Base-by-base conservation (phyloP, 805 yeast genomes). In the Saccharomyces jurei region DNA sequence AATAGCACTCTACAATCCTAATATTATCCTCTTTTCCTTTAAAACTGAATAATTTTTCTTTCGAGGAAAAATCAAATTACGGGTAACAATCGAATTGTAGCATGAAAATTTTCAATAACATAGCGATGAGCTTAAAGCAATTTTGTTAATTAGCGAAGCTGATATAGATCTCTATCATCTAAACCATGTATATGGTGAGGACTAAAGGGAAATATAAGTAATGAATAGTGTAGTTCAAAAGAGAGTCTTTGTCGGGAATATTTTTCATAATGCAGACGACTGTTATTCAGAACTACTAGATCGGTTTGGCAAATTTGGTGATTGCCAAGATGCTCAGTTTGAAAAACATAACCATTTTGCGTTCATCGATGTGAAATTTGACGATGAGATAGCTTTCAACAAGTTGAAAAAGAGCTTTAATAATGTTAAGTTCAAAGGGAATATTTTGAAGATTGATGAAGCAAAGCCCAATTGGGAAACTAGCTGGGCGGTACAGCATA, bases 351-450 rank as follows among this genome's bases (percentile, higher is more conserved):
- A 67, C 69, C 66, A 67, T 3, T 94, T 82, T 72, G 97, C 84
- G 1, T 89, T 78, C 58, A 67, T 87, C 1, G 81, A 86, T 25
- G 72, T 92, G 68, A 70, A 74, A n/a, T 68, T 84, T 11, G 67
- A 76, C 0, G 73, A 75, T 2, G 73, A 76, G 36, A 21, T 51
- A 9, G 52, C 46, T 14, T 81, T 77, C 53, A 71, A 69, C 1
- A 79, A 78, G 49, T 69, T 92, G 51, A 77, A 78, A 55, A 67
- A 71, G 6, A 74, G 86, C 0, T 77, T 88, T 58, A 80, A 89
- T 65, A 94, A 91, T 30, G 80, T 86, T 1, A 79, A 78, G 27
- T 92, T 78, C 70, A 89, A 87, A 77, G 96, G 96, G 2, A 76
- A 85, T 27, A 81, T 77, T 52, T 68, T 92, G 36, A 74, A 75